These are phyloP conservation scores for Suhomyces kilbournensis DNA, from an alignment of 805 yeast genomes.

Conservation along the genomic window DNA sequence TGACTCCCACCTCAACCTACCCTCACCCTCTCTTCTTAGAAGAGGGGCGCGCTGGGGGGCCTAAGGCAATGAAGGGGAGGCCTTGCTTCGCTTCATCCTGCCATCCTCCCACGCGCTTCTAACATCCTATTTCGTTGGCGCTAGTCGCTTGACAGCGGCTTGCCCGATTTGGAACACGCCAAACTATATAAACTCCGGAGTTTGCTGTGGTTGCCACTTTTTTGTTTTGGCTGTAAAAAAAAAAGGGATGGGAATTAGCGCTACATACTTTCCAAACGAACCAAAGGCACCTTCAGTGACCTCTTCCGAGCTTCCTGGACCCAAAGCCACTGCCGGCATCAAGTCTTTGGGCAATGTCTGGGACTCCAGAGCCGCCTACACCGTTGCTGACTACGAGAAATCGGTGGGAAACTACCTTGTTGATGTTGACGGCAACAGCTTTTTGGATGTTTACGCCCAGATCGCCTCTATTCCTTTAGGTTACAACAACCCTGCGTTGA, in stretches of 20 bases:
- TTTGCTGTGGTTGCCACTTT: neutral
- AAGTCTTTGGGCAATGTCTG: conserved; percentile 57
- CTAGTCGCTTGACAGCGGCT: neutral
- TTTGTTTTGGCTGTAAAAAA: neutral
- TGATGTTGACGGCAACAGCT: conserved; percentile 75
- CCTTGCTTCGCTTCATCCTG: neutral
- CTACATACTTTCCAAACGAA: conserved; percentile 71
- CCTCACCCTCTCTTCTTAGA: too few relatives aligned
- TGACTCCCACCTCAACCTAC: too few relatives aligned
- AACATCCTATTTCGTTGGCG: neutral
- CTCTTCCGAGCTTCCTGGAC: conserved; percentile 73
- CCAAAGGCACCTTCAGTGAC: conserved; percentile 66
- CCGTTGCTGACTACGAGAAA: conserved; percentile 71
- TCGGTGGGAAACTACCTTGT: conserved; percentile 77
- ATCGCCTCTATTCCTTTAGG: conserved; percentile 84
- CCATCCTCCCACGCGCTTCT: neutral
- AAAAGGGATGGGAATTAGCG: conserved; percentile 41
- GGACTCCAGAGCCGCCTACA: conserved; percentile 72
- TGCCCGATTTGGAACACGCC: conserved; percentile 1
- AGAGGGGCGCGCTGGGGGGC: too few relatives aligned
- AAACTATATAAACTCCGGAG: neutral
- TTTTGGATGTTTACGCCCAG: conserved; percentile 77
- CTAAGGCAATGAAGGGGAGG: too few relatives aligned
- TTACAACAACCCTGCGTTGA: conserved; percentile 77
- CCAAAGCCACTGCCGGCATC: conserved; percentile 54